A percentile compares a stretch with the other conserved stretches of the same genome.
Evolutionary conservation across 2,329 filamentous ascomycete genomes (phyloP).

Genomic region (Colletotrichum tamarilloi): DNA sequence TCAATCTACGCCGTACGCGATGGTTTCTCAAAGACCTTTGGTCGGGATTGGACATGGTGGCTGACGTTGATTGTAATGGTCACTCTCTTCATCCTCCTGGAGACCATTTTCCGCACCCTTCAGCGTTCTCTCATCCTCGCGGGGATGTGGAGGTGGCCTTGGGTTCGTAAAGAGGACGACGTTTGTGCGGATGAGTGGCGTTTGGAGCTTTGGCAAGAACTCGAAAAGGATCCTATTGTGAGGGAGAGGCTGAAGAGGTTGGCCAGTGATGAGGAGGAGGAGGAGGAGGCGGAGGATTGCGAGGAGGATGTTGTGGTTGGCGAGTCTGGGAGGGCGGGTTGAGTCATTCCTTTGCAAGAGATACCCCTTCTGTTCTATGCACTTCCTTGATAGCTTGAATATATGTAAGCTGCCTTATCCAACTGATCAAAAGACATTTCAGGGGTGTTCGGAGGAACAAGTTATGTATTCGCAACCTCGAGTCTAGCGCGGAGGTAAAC

Average conservation of each 20-base stretch:
- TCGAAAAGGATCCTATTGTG: constrained; percentile 63
- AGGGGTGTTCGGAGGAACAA: background rate
- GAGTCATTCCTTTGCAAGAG: constrained; percentile 9
- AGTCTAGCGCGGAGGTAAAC: background rate
- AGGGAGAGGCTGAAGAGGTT: constrained; percentile 54
- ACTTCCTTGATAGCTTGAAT: background rate
- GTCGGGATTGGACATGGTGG: constrained; percentile 80
- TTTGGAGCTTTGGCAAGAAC: constrained; percentile 67
- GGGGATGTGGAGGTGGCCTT: constrained; percentile 61
- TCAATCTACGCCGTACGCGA: constrained; percentile 73
- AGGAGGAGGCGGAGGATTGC: constrained; percentile 34
- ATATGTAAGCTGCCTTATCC: too few relatives aligned
- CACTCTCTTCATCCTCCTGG: constrained; percentile 69
- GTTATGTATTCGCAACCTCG: background rate
- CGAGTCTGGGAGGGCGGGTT: background rate
- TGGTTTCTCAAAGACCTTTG: constrained; percentile 75
- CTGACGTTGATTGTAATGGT: constrained; percentile 73
- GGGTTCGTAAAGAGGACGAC: constrained; percentile 42
- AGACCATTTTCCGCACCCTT: constrained; percentile 67
- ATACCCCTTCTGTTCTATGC: constrained; percentile 18
- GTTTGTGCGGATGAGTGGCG: constrained; percentile 59
- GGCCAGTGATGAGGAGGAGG: constrained; percentile 46
- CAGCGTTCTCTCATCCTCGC: constrained; percentile 58
- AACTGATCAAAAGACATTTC: too few relatives aligned
- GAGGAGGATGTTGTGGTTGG: background rate